Evolutionary conservation across 495 filamentous ascomycete species (phyloP), one percentile per base, ranked within the genome.

Genomic region (Lasiosphaeria hispida): DNA sequence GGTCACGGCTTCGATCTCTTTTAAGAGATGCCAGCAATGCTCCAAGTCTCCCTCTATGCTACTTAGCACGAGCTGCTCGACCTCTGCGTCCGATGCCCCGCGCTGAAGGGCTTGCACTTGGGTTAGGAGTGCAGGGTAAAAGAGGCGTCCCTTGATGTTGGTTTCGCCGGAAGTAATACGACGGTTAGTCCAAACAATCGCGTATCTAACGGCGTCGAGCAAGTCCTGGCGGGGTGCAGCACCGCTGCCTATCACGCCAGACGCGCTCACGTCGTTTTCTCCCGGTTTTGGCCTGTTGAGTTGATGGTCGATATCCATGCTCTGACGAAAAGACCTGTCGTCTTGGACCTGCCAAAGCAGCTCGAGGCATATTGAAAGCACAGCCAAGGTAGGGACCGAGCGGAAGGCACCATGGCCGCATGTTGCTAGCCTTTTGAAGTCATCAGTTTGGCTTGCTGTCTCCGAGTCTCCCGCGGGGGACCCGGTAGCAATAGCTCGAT

Each of bases 61-160:
- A 1, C 59, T 54, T 1, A 75, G 0, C 9, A 79, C 62, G 8
- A 39, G 35, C 7, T 53, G 33, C 37, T 72, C 66, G 8, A 69
- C 62, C n/a, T 73, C 65, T 0, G 55, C 50, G 3, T 69, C 66
- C 0, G 53, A 43, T 0, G 63, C 63, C 0, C 72, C 72, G 13
- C 61, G 62, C 59, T 68, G 70, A 9, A 66, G 59, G 17, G 63
- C 73, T 47, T 82, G 66, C 4, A 82, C 69, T 52, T 84, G 76
- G 2, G 77, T 75, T 1, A 63, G 42, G 0, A 85, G 58, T 0
- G 82, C 50, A 14, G 60, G 66, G 11, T 71, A 66, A 34, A 85
- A 67, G 4, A 85, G 47, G 40, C 79, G 77, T 0, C 77, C 80
- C 60, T 85, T 86, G 15, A 81, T 69, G 59, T 81, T 86, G 0